Conservation (phyloP, 306 rosid genomes). For the Medicago truncatula region DNA sequence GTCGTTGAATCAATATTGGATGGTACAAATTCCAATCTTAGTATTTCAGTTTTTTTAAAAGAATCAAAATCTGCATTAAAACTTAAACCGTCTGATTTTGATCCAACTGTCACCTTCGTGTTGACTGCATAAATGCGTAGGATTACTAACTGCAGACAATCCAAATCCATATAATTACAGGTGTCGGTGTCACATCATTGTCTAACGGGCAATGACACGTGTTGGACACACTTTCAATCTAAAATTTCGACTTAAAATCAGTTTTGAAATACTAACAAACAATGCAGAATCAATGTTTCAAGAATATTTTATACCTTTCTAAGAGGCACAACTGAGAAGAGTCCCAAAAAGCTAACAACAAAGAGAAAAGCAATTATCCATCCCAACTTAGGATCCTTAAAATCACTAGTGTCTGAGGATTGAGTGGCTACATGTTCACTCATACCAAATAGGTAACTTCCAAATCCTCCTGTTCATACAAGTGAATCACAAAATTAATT, state of each 20-base stretch:
- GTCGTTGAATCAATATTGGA: background rate
- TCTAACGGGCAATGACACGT: background rate
- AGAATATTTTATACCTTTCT: constrained; percentile 49
- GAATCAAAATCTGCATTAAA: background rate
- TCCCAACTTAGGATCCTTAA: constrained; percentile 54
- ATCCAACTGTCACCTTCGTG: background rate
- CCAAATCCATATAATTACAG: background rate
- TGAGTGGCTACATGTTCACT: constrained; percentile 47
- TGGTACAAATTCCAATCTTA: background rate
- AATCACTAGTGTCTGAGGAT: constrained; percentile 44
- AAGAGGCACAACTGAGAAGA: constrained; percentile 62
- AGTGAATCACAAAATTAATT: constrained; percentile 23
- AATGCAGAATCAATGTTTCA: constrained; percentile 11
- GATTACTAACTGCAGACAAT: background rate
- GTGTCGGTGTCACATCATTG: background rate
- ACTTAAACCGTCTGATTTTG: background rate
- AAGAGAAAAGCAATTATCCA: constrained; percentile 62
- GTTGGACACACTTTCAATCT: background rate
- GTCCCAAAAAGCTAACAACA: constrained; percentile 66
- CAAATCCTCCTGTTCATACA: constrained; percentile 55
- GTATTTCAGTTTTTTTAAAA: background rate
- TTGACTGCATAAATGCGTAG: background rate
- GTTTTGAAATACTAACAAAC: background rate
- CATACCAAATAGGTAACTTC: constrained; percentile 63
- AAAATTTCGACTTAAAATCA: too few relatives aligned